Evolutionary conservation across 345 rosid species (phyloP), one percentile per base, ranked within the genome.

Genomic region (Nasturtium officinale): DNA sequence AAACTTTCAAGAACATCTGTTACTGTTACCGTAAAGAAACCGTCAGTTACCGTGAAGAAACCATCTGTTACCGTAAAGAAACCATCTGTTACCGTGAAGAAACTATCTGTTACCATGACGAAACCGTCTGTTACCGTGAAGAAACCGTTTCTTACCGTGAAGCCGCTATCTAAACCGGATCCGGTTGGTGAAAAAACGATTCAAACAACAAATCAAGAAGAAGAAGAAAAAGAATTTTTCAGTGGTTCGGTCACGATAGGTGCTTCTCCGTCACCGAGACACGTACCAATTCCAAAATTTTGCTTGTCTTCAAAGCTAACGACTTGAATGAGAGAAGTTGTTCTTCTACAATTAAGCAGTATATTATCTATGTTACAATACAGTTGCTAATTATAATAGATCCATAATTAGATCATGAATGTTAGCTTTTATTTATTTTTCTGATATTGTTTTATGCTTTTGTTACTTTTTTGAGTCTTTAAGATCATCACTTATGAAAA

Each of bases 251-350:
- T 71, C 43, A 51, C 61, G 5, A 18, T 3, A 33, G 25, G 25
- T 30, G 57, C 23, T 32, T 38, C 58, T 25, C 51, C 66, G 6
- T 48, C 37, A 26, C 67, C 67, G 0, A 50, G 59, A 12, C 58
- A 60, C 23, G 6, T 35, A 1, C 58, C 58, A 8, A 18, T 71
- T 47, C 67, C 58, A 1, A 23, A 23, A 1, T 23, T 23, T 23
- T 23, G 25, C 25, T 23, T 23, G 58, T 53, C 58, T 53, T 25
- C 1, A 6, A 52, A 52, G 57, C 57, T 26, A 23, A 51, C 28
- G 18, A 28, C 59, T 26, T 26, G 35, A 28, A 15, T 28, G 20
- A 46, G 23, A 33, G 3, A 23, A 23, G 25, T 1, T 23, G 1
- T 23, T 23, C 2, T 23, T 23, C 2, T 23, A 23, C n/a, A n/a